A percentile compares a stretch with the other conserved stretches of the same genome.
Evolutionary conservation across 2,329 filamentous ascomycete species (phyloP).

Genomic region (Penicillium polonicum): DNA sequence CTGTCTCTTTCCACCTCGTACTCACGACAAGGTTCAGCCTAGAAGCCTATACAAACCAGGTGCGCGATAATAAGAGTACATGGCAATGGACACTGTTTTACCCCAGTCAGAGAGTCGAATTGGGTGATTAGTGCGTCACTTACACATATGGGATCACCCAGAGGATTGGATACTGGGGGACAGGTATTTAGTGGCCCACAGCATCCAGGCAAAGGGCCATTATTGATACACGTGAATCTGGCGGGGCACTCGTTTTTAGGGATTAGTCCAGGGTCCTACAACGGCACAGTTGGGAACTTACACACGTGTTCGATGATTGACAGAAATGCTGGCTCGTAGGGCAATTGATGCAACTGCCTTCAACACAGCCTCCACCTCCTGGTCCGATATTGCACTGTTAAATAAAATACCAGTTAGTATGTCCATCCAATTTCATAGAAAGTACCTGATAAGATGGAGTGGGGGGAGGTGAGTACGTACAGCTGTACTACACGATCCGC

Average conservation of each 20-base stretch:
- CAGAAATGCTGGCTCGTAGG: slow-evolving; percentile 13
- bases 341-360: slow-evolving; percentile 12
- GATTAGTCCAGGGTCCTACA: neutral
- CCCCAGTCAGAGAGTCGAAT: neutral
- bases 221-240: slow-evolving; percentile 13
- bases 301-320: slow-evolving; percentile 14
- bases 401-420: neutral
- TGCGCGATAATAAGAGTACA: slow-evolving; percentile 7
- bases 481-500: slow-evolving; percentile 14
- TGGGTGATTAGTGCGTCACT: neutral
- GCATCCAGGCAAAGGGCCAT: slow-evolving; percentile 16
- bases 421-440: neutral
- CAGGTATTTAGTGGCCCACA: slow-evolving; percentile 14
- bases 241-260: slow-evolving; percentile 10
- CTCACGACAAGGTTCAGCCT: neutral
- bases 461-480: neutral
- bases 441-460: neutral
- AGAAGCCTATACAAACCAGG: slow-evolving; percentile 2
- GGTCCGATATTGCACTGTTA: slow-evolving; percentile 12
- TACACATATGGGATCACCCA: slow-evolving; percentile 18
- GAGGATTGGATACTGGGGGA: slow-evolving; percentile 13
- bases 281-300: slow-evolving; percentile 1
- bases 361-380: slow-evolving; percentile 18
- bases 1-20: too few relatives aligned
- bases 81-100: slow-evolving; percentile 12